phyloP scores from a whole-genome alignment of 371 early-diverging fungal species.

The Mortierella sp. region DNA sequence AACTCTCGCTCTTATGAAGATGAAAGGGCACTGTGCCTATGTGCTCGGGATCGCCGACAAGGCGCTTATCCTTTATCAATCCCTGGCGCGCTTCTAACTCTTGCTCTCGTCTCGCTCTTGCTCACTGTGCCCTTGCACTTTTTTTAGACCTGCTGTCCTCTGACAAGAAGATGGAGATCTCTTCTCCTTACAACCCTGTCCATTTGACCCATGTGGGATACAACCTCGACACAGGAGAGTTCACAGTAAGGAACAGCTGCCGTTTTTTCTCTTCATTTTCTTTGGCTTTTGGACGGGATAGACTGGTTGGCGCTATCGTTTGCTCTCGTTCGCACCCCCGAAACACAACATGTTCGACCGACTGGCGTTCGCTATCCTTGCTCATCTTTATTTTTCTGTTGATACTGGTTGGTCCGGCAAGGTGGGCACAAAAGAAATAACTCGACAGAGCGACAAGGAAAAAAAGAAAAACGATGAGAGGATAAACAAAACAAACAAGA shows the following conservation, averaged over 20 bases:
- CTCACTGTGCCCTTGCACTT: neutral
- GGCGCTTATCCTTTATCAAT: neutral
- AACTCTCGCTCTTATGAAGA: neutral
- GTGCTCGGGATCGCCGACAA: neutral
- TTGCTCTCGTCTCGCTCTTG: neutral
- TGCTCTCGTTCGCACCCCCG: conserved; percentile 63
- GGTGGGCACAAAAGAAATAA: conserved; percentile 49
- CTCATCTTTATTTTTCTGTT: conserved; percentile 10
- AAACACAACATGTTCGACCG: conserved; percentile 36
- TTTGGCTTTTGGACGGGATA: neutral
- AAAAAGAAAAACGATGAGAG: conserved; percentile 77
- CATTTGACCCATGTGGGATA: conserved; percentile 97
- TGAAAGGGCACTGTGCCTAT: neutral
- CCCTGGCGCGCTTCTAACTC: neutral
- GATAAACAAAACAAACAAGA: conserved; percentile 50
- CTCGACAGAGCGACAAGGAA: conserved; percentile 45
- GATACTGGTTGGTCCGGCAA: neutral
- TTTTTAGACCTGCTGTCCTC: conserved; percentile 72
- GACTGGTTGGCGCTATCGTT: neutral
- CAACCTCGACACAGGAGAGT: conserved; percentile 91
- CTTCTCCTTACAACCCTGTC: conserved; percentile 95
- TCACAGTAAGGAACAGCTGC: conserved; percentile 71
- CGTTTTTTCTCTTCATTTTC: neutral
- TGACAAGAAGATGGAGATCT: conserved; percentile 90
- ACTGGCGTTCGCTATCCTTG: neutral